phyloP scores from a whole-genome alignment of 371 early-diverging fungal genomes.

The Nematocida ironsii region DNA sequence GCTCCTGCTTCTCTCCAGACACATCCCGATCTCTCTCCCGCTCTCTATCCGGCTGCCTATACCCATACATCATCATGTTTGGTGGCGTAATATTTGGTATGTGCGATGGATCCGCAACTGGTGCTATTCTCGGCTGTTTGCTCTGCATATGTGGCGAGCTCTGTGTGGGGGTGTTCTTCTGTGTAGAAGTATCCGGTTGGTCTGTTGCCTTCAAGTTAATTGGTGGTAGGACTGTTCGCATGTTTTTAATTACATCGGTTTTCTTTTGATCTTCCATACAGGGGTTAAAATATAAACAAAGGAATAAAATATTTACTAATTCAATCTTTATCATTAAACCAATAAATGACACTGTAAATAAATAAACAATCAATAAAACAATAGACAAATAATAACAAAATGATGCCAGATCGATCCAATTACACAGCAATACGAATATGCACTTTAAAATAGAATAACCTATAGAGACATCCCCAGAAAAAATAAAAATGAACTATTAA shows the following conservation, averaged over 20 bases:
- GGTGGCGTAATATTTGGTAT: background rate
- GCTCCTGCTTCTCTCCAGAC: background rate
- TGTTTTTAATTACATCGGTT: conserved; percentile 62
- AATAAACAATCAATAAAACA: background rate
- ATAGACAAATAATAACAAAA: background rate
- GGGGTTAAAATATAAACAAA: conserved; percentile 63
- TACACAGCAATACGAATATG: no score
- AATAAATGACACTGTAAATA: conserved; percentile 3
- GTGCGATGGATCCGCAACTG: conserved; percentile 10
- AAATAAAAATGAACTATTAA: no score
- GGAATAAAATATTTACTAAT: conserved; percentile 50
- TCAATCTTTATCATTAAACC: conserved; percentile 29
- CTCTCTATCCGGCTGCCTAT: conserved; percentile 3
- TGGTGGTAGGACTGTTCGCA: conserved; percentile 53
- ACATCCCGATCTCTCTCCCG: background rate
- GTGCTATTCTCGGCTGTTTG: conserved; percentile 3
- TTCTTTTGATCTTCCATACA: conserved; percentile 64
- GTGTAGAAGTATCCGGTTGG: background rate
- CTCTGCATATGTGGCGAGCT: background rate
- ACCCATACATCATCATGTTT: conserved; percentile 5
- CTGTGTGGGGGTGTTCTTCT: background rate
- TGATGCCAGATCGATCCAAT: background rate
- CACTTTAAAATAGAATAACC: no score
- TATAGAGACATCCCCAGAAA: no score
- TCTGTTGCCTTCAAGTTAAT: conserved; percentile 37